Evolutionary conservation across 83 land plant genomes (phyloP).

Genomic region (Larix sibirica): DNA sequence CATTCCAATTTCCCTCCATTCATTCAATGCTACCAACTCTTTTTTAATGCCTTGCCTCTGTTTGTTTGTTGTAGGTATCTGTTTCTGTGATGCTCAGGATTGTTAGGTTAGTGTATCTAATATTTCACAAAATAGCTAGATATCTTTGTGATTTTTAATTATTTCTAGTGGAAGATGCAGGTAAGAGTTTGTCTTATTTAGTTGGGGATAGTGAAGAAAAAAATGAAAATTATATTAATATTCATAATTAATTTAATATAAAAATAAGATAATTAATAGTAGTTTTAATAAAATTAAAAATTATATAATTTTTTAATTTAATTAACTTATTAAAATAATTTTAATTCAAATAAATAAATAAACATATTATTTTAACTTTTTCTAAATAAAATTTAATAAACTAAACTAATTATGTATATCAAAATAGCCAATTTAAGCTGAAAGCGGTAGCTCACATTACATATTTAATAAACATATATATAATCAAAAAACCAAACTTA

Average conservation of each 20-base stretch:
- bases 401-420: too few species aligned
- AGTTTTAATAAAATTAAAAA: background rate
- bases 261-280: background rate
- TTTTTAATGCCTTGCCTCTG: background rate
- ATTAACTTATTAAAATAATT: too few species aligned
- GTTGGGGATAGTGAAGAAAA: background rate
- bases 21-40: constrained; percentile 8
- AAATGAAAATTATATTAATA: background rate
- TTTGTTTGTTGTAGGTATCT: constrained; percentile 8
- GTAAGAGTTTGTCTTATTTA: background rate
- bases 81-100: background rate
- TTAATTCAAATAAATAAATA: too few species aligned
- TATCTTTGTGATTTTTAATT: constrained; percentile 9
- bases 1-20: background rate
- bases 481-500: too few species aligned
- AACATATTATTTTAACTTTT: too few species aligned
- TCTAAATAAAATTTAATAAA: too few species aligned
- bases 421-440: too few species aligned
- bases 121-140: background rate
- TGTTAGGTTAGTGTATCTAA: background rate
- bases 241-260: background rate
- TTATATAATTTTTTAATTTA: too few species aligned
- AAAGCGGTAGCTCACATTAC: too few species aligned
- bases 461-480: too few species aligned
- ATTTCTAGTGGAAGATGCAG: background rate